Conservation (phyloP, 352 stramenopile species). For the Pythium scleroteichum region DNA sequence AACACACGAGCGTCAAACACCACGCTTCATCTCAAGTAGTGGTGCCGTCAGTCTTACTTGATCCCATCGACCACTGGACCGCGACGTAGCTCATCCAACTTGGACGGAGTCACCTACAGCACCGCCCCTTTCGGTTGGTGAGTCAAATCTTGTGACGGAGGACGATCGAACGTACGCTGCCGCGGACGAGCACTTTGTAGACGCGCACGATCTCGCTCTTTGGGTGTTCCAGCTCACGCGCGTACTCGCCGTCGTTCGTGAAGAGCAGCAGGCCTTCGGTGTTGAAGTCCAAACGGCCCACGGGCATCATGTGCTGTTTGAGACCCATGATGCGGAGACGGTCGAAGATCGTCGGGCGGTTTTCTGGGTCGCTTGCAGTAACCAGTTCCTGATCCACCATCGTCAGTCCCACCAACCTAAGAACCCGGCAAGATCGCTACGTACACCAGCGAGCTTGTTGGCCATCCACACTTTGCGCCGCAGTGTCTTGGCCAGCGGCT, state of each 20-base stretch:
- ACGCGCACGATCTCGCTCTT: slow-evolving; percentile 69
- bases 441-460: slow-evolving; percentile 85
- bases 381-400: slow-evolving; percentile 87
- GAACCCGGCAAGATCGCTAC: too few species aligned
- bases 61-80: slow-evolving; percentile 82
- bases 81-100: slow-evolving; percentile 73
- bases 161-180: slow-evolving; percentile 22
- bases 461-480: slow-evolving; percentile 83
- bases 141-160: too few species aligned
- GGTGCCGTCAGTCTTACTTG: slow-evolving; percentile 40
- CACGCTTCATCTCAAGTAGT: background rate
- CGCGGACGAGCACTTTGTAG: slow-evolving; percentile 86
- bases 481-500: slow-evolving; percentile 36
- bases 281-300: slow-evolving; percentile 92
- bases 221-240: slow-evolving; percentile 86
- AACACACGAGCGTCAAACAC: background rate
- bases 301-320: slow-evolving; percentile 85
- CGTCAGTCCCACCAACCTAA: too few species aligned
- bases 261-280: slow-evolving; percentile 92
- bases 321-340: slow-evolving; percentile 82
- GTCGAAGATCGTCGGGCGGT: slow-evolving; percentile 87
- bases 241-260: slow-evolving; percentile 91
- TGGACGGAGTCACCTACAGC: slow-evolving; percentile 66
- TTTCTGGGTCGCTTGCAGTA: slow-evolving; percentile 74
- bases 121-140: background rate